Base-by-base conservation (phyloP, 495 filamentous ascomycete genomes). In the Xylaria telfairii region DNA sequence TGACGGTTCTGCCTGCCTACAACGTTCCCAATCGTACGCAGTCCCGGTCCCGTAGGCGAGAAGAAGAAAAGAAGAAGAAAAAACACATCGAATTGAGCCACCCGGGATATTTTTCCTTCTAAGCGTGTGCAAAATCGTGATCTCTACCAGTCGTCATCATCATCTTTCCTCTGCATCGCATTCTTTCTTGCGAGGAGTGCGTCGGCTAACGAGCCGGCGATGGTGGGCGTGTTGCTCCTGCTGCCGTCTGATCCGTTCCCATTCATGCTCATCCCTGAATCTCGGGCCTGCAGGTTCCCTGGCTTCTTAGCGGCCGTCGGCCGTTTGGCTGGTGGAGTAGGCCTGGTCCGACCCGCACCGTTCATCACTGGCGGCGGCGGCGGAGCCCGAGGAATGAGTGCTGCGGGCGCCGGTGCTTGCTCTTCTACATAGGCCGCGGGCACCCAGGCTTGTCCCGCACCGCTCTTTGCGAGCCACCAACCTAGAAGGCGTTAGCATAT, bases 381-480 rank as follows among this genome's bases (percentile, higher is more conserved):
- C 2, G 88, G 84, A 30, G 82, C 78, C 9, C 86, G 78, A 4
- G 89, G 86, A 12, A 89, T 86, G 0, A 86, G 84, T 1, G 4
- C 34, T 3, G 92, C 90, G 12, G 84, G 80, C 6, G 81, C 77
- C 1, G 88, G 88, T 17, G 89, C 79, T 42, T 92, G 88, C 82
- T 97, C 94, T 78, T 97, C 90, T 8, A 99, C 90, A 75, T 98
- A 99, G 41, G 95, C 92, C 28, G 95, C 92, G 0, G 96, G 96
- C 0, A 94, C 90, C 96, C 96, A 99, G 49, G 94, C 96, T 81
- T 96, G 91, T 24, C 87, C 87, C 8, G 82, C 83, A 3, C 84
- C 80, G 69, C 89, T 90, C 81, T 93, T 94, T 65, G 90, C 95
- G 47, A 97, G 85, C 94, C 95, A 98, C 96, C 96, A 98, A 54